phyloP scores from a whole-genome alignment of 2,329 filamentous ascomycete genomes.

The Pestalotiopsis sp. region DNA sequence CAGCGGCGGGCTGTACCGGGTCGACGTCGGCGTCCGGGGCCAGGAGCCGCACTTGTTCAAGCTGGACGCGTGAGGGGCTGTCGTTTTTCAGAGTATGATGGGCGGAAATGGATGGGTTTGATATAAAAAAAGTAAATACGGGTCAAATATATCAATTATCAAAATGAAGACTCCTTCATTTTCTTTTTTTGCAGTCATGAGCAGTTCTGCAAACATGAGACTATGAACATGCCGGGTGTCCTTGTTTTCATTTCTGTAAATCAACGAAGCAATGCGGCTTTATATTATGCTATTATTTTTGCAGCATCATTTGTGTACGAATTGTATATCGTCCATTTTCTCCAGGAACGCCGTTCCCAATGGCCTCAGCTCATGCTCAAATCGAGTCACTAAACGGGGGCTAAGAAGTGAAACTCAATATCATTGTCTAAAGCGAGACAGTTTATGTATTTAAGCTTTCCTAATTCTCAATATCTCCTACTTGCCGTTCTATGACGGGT shows the following conservation, averaged over 20 bases:
- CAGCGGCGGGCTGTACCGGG: slow-evolving; percentile 73
- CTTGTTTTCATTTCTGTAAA: not conserved
- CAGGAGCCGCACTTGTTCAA: slow-evolving; percentile 66
- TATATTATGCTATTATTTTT: too few species aligned
- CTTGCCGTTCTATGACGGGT: too few species aligned
- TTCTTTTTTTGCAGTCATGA: not conserved
- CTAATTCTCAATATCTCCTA: too few species aligned
- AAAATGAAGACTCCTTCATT: not conserved
- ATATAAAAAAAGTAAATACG: not conserved
- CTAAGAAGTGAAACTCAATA: too few species aligned
- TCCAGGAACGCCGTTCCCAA: not conserved
- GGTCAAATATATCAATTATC: not conserved
- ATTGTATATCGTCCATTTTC: not conserved
- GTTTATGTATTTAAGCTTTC: too few species aligned
- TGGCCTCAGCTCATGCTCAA: too few species aligned
- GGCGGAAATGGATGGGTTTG: not conserved
- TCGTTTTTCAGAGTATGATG: not conserved
- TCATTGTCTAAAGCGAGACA: too few species aligned
- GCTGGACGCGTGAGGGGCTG: slow-evolving; percentile 32
- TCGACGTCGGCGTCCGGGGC: slow-evolving; percentile 76
- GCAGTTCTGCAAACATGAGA: not conserved
- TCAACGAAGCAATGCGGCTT: too few species aligned
- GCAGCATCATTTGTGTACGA: too few species aligned
- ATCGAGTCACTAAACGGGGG: too few species aligned
- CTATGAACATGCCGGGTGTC: not conserved